Evolutionary conservation across 192 early-diverging fungal genomes (phyloP).

Genomic region (Mortierella claussenii): DNA sequence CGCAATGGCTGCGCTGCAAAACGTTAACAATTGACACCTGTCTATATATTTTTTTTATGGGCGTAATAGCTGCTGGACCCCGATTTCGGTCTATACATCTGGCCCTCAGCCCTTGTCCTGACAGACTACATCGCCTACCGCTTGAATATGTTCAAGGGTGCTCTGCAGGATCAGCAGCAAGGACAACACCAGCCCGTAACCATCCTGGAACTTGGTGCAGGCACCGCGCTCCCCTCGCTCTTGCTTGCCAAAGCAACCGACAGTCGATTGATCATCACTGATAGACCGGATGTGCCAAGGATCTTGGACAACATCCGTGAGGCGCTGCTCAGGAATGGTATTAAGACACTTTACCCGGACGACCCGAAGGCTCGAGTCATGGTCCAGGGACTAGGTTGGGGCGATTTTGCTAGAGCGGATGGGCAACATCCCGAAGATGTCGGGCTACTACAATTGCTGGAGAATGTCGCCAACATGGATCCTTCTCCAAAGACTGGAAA

Average conservation of each 20-base stretch:
- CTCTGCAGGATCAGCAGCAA: no score
- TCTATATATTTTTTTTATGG: no score
- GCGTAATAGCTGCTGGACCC: conserved; percentile 68
- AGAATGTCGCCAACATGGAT: conserved; percentile 22
- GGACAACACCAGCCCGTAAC: conserved; percentile 7
- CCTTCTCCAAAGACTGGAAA: neutral
- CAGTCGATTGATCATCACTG: conserved; percentile 52
- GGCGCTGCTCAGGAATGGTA: conserved; percentile 42
- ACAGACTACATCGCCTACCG: conserved; percentile 64
- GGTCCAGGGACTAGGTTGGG: conserved; percentile 61
- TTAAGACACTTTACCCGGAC: conserved; percentile 23
- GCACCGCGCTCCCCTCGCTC: conserved; percentile 74
- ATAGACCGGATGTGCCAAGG: conserved; percentile 50
- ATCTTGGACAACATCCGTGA: conserved; percentile 55
- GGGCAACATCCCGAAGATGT: conserved; percentile 6
- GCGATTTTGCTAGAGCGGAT: conserved; percentile 37
- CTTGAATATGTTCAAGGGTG: conserved; percentile 39
- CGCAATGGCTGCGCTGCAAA: no score
- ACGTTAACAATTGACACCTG: no score
- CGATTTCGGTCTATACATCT: conserved; percentile 73
- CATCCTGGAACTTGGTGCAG: conserved; percentile 68
- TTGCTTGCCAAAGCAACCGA: conserved; percentile 54
- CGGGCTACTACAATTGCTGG: conserved; percentile 53
- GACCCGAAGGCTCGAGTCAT: conserved; percentile 21
- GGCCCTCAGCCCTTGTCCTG: conserved; percentile 78